These are phyloP conservation scores for Omphalotus guepiniiformis DNA, from an alignment of 768 basidiomycete species.

Conservation along the genomic window DNA sequence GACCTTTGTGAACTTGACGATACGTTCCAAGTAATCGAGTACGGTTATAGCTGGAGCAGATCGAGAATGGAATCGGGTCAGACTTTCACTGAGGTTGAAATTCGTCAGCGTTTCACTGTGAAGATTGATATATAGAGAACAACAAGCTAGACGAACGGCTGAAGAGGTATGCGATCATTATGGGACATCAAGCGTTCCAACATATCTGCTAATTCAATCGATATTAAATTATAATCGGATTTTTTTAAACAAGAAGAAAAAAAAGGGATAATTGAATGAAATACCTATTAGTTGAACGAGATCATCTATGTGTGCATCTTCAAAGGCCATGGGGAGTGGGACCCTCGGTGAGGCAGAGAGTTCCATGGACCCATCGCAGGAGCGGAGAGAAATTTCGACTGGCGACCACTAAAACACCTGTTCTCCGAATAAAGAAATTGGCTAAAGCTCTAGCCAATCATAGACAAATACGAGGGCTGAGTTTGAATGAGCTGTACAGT, in stretches of 20 bases:
- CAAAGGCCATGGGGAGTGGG: slow-evolving; percentile 79
- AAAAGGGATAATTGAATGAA: slow-evolving; percentile 10
- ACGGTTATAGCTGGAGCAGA: slow-evolving; percentile 85
- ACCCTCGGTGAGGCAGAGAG: slow-evolving; percentile 60
- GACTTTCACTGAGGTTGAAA: slow-evolving; percentile 56
- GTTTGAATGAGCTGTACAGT: slow-evolving; percentile 49
- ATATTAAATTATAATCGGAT: background rate
- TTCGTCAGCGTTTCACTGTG: slow-evolving; percentile 9
- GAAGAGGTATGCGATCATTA: slow-evolving; percentile 93
- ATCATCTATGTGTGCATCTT: slow-evolving; percentile 77
- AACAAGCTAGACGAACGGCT: slow-evolving; percentile 52
- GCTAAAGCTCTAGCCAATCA: slow-evolving; percentile 27
- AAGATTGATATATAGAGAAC: slow-evolving; percentile 11
- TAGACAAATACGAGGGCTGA: slow-evolving; percentile 28
- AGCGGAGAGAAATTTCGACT: background rate
- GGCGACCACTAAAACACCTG: background rate
- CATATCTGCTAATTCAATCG: slow-evolving; percentile 83
- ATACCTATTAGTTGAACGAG: slow-evolving; percentile 88
- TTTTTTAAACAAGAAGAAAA: slow-evolving; percentile 13
- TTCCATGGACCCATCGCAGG: slow-evolving; percentile 86
- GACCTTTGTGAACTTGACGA: slow-evolving; percentile 92
- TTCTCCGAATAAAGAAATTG: background rate
- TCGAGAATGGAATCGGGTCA: slow-evolving; percentile 96
- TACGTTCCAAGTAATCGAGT: slow-evolving; percentile 89
- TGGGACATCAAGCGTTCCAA: slow-evolving; percentile 89